phyloP scores from a whole-genome alignment of 176 grass and related monocot genomes.

The Juncus inflexus region DNA sequence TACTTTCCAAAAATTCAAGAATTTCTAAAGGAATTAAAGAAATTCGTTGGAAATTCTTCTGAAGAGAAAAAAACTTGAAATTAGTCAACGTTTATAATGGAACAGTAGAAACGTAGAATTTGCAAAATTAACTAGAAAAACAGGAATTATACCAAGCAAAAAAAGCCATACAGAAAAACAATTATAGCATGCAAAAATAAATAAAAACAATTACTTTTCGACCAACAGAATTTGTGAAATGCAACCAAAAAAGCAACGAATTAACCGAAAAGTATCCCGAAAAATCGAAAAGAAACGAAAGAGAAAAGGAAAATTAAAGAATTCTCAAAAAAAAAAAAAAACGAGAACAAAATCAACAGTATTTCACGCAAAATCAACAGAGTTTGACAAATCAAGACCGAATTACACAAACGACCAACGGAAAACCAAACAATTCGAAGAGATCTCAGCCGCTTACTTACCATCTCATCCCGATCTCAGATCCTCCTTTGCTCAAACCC shows the following conservation, averaged over 20 bases:
- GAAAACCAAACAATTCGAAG: slow-evolving; percentile 6
- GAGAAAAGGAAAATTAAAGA: not conserved
- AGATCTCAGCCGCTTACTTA: slow-evolving; percentile 23
- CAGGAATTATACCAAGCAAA: not conserved
- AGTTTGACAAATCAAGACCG: not conserved
- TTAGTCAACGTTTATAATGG: slow-evolving; percentile 22
- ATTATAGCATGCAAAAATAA: no score
- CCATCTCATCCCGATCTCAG: slow-evolving; percentile 43
- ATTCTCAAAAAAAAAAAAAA: not conserved
- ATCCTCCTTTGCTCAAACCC: slow-evolving; percentile 11
- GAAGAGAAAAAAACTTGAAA: not conserved
- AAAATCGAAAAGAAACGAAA: slow-evolving; percentile 8
- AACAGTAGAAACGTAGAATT: slow-evolving; percentile 19
- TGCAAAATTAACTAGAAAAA: not conserved
- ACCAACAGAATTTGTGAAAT: not conserved
- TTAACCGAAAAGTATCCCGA: not conserved
- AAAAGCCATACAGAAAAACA: not conserved
- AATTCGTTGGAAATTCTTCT: not conserved
- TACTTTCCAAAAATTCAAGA: not conserved
- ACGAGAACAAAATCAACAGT: not conserved
- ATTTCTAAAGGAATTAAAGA: not conserved
- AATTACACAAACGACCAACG: not conserved
- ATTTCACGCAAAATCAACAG: not conserved
- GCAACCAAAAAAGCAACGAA: not conserved
- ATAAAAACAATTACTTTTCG: not conserved